phyloP scores from a whole-genome alignment of 108 stramenopile genomes.

The Pseudonitzschia delicatissima region DNA sequence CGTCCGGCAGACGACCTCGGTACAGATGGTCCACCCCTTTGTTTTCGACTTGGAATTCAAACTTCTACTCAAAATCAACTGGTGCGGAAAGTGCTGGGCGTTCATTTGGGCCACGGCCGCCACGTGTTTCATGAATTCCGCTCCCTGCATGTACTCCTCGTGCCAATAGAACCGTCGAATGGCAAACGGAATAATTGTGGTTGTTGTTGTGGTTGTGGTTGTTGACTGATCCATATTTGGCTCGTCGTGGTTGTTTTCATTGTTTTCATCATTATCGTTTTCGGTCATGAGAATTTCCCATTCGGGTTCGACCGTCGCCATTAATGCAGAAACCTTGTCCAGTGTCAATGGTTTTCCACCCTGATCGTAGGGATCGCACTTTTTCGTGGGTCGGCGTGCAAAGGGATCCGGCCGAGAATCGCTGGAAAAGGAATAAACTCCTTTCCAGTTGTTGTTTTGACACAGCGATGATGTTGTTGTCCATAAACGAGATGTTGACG shows the following conservation, averaged over 20 bases:
- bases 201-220: not conserved
- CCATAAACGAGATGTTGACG: no score
- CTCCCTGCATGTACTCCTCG: slow-evolving; percentile 40
- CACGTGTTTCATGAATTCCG: slow-evolving; percentile 39
- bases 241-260: not conserved
- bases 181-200: slow-evolving; percentile 12
- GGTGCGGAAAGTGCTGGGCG: slow-evolving; percentile 48
- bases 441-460: no score
- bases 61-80: slow-evolving; percentile 31
- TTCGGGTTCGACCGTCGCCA: slow-evolving; percentile 30
- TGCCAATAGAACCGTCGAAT: slow-evolving; percentile 38
- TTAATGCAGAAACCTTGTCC: slow-evolving; percentile 19
- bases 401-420: slow-evolving; percentile 48
- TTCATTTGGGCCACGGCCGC: slow-evolving; percentile 61
- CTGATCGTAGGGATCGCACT: slow-evolving; percentile 68
- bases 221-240: not conserved
- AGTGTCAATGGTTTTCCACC: slow-evolving; percentile 52
- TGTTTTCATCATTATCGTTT: not conserved
- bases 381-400: slow-evolving; percentile 52
- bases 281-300: slow-evolving; percentile 34
- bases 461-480: no score
- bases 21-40: slow-evolving; percentile 34
- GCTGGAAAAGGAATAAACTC: no score
- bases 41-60: slow-evolving; percentile 27
- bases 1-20: slow-evolving; percentile 43